Evolutionary conservation across 352 stramenopile genomes (phyloP), one percentile per base, ranked within the genome.

Genomic region (Thalassiosira livingstoniorum): DNA sequence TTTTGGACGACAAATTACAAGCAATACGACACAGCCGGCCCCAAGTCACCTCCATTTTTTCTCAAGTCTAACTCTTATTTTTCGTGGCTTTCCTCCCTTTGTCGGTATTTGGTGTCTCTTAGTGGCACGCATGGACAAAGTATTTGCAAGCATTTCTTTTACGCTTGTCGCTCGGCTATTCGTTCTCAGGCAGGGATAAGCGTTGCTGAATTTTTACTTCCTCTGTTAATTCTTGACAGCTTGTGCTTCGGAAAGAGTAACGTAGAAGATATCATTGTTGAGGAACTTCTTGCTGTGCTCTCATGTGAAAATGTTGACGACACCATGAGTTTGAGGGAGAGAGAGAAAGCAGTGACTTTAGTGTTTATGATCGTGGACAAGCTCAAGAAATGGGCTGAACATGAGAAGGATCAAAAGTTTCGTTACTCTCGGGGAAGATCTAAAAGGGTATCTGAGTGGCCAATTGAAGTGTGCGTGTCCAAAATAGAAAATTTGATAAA

Each of bases 1-100:
- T 96, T 91, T 69, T 96, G 90, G 90, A 83, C 51, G 3, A 89
- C 88, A 31, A 85, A 89, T 47, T 96, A 94, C 68, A 83, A 82
- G 37, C 86, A 93, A 75, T 76, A 83, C 58, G 86, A 90, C 77
- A 89, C 65, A 23, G 39, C 67, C 37, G 66, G 53, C 23, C 13
- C 58, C 29, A 92, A 87, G 55, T 67, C 86, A 31, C 91, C 90
- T 54, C 91, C 91, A 47, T 93, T 93, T 60, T 94, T 94, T 54
- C 76, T 39, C 15, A 85, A 75, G 31, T 88, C 89, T 15, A 81
- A 64, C 58, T 86, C 82, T 11, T 94, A 94, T 65, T 93, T 86
- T 78, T 39, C 31, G 47, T 95, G 91, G 91, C 74, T 94, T 15
- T 90, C 87, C 29, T 83, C 82, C 11, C 92, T 90, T 57, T 92